Percentiles rank a stretch among this genome's conserved stretches.
Evolutionary conservation across 192 early-diverging fungal genomes (phyloP).

Genomic region (Funneliformis geosporum): DNA sequence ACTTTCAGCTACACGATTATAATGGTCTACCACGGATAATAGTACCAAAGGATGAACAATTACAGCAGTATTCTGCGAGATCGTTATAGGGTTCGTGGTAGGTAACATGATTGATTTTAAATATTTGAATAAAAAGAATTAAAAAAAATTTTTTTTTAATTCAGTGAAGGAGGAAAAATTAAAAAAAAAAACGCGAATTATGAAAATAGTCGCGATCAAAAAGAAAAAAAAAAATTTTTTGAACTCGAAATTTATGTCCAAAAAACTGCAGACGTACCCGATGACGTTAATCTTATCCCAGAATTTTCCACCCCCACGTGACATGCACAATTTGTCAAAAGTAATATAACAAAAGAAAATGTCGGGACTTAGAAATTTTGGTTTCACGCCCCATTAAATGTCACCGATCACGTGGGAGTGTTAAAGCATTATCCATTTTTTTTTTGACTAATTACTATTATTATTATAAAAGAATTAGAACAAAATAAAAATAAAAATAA

Average conservation of each 20-base stretch:
- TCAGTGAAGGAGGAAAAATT: neutral
- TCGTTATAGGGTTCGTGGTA: constrained; percentile 44
- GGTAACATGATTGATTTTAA: constrained; percentile 34
- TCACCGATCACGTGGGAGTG: too few species aligned
- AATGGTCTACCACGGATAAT: constrained; percentile 98
- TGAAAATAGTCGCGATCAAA: neutral
- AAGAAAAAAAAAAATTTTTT: neutral
- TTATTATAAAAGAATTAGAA: too few species aligned
- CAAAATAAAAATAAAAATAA: too few species aligned
- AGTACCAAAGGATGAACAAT: constrained; percentile 97
- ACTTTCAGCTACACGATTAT: constrained; percentile 92
- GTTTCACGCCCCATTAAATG: too few species aligned
- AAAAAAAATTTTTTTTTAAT: neutral
- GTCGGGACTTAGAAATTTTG: too few species aligned
- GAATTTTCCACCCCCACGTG: too few species aligned
- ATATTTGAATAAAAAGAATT: neutral
- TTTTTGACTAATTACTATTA: too few species aligned
- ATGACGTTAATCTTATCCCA: too few species aligned
- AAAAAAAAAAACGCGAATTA: neutral
- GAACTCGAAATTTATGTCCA: neutral
- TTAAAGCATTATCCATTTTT: too few species aligned
- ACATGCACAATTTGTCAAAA: too few species aligned
- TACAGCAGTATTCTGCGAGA: constrained; percentile 60
- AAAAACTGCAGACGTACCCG: too few species aligned
- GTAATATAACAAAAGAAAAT: too few species aligned